Base-by-base conservation (phyloP, 2,329 filamentous ascomycete genomes). In the Fusarium redolens region DNA sequence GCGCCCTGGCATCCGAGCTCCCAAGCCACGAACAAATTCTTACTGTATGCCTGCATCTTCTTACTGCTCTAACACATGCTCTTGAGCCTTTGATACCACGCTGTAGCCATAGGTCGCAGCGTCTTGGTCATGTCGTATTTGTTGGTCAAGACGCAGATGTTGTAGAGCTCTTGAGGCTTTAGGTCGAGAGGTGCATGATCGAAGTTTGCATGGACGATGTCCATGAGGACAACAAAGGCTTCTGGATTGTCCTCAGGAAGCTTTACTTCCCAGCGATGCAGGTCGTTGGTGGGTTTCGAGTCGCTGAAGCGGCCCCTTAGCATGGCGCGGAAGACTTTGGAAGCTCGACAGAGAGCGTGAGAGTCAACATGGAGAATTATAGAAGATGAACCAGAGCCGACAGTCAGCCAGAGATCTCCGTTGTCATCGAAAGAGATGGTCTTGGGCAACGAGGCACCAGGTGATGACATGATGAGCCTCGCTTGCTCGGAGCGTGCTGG, bases 1-100 rank as follows among this genome's bases (percentile, higher is more conserved):
- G 31, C 38, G 28, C 20, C 10, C 6, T 30, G 25, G 31, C 33
- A 47, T 14, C 62, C 62, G 12, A 65, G 35, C 30, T 55, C 62
- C 57, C 62, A 65, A 20, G 58, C 48, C 15, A 55, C 33, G 20
- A 65, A 65, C 17, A 65, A 28, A 11, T n/a, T 54, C 33, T 55
- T 48, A 4, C 25, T 40, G 14, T 40, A 38, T 17, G 14, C 18
- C 13, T 64, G 20, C 15, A 35, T 28, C 31, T 40, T 18, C 22
- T 22, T 18, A 33, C 17, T 38, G n/a, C 35, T 8, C 10, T 31
- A 25, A 28, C 25, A 30, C 30, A 28, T 28, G 22, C 12, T 47
- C 25, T 31, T 35, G 14, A 55, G 30, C 6, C 18, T 11, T 20
- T 43, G 7, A 6, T 48, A 37, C 62, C 62, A 62, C 11, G 22